Evolutionary conservation across 2,329 filamentous ascomycete species (phyloP), one percentile per base, ranked within the genome.

Genomic region (Albifimbria verrucaria): DNA sequence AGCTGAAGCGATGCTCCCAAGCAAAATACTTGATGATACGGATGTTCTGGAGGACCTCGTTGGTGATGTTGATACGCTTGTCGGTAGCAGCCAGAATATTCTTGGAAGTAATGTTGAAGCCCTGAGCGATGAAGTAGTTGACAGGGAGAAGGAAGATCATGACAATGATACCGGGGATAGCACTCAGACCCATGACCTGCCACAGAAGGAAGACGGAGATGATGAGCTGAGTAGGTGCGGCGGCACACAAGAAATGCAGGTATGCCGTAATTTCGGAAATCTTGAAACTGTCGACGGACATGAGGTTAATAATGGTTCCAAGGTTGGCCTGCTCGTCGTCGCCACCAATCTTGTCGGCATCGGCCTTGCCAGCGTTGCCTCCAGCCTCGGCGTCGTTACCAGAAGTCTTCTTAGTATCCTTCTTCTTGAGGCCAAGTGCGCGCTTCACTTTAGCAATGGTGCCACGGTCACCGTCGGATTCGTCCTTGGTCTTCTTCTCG

Each of bases 201-300:
- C 96, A 99, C 21, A 99, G 83, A 43, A 99, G 77, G 18, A 82
- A 76, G 55, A 97, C 79, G 5, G 92, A 90, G 45, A 97, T 83
- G 45, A 89, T 74, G 39, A 99, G 82, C 72, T 97, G 92, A 0
- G 94, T 89, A 0, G 94, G 94, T 2, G 93, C 92, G 56, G 89
- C 87, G 1, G 92, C 93, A 77, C 93, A 89, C n/a, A 99, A 77
- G 71, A 96, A 99, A 72, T 99, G 94, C 26, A 99, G 77, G 68
- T 99, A 99, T 0, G 93, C 89, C 36, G 91, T 94, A 54, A 96
- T 87, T 68, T 99, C 94, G 57, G 90, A 89, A 52, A 99, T 91
- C 74, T 99, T 99, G 83, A 97, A 97, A 47, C 93, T 97, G 76
- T 99, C 95, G 41, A 99, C 95, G 11, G 94, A 95, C 94, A 99